Conservation (phyloP, 192 early-diverging fungal genomes). For the Dimargaris cristalligena region DNA sequence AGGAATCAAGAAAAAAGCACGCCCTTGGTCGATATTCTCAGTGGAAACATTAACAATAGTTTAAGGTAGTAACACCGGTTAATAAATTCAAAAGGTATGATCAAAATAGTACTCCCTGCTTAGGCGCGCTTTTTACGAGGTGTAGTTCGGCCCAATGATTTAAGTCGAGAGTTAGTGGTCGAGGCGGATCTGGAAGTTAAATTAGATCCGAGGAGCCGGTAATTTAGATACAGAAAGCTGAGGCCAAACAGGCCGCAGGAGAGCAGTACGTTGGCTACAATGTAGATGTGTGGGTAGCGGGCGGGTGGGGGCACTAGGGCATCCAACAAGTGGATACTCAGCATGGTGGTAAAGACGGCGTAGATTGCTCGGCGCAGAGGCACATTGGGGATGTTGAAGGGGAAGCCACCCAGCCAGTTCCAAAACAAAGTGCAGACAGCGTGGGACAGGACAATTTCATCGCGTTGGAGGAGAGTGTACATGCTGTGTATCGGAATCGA, state of each 20-base stretch:
- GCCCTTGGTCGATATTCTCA: too few relatives aligned
- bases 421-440: conserved; percentile 49
- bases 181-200: too few relatives aligned
- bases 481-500: conserved; percentile 33
- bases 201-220: conserved; percentile 28
- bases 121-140: too few relatives aligned
- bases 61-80: too few relatives aligned
- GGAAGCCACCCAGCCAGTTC: conserved; percentile 42
- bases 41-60: too few relatives aligned
- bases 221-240: conserved; percentile 57
- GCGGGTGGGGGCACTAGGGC: conserved; percentile 39
- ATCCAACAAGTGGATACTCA: conserved; percentile 40
- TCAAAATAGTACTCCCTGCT: too few relatives aligned
- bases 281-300: conserved; percentile 62
- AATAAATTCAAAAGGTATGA: too few relatives aligned
- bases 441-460: conserved; percentile 56
- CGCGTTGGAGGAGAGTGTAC: conserved; percentile 71
- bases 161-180: too few relatives aligned
- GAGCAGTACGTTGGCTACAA: conserved; percentile 59
- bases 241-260: conserved; percentile 48
- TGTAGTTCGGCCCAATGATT: too few relatives aligned
- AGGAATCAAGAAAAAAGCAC: too few relatives aligned
- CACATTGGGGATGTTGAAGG: conserved; percentile 14
- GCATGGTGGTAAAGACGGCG: conserved; percentile 21
- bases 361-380: conserved; percentile 13